phyloP scores from a whole-genome alignment of 306 rosid species.

The Begonia masoniana region DNA sequence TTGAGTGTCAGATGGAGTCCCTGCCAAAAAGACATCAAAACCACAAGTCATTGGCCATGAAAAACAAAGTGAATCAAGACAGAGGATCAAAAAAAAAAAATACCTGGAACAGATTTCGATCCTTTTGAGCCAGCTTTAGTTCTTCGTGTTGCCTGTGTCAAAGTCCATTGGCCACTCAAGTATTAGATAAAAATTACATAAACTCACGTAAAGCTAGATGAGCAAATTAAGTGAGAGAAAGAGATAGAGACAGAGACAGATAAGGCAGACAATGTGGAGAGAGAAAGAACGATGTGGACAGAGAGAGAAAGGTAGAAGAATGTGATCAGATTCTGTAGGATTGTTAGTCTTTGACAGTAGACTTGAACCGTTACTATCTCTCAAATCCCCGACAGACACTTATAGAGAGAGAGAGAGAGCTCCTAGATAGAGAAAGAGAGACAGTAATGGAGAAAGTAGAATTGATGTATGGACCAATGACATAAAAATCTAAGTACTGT shows the following conservation, averaged over 20 bases:
- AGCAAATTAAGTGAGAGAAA: constrained; percentile 35
- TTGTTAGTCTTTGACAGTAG: constrained; percentile 56
- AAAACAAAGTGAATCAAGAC: neutral
- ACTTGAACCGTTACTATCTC: constrained; percentile 40
- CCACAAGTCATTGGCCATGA: too few species aligned
- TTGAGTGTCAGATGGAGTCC: constrained; percentile 45
- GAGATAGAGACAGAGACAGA: constrained; percentile 47
- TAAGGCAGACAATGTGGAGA: constrained; percentile 30
- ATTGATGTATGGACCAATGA: constrained; percentile 50
- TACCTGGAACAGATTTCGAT: constrained; percentile 73
- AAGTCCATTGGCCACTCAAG: constrained; percentile 28
- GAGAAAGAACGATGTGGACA: constrained; percentile 15
- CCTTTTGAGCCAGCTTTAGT: constrained; percentile 62
- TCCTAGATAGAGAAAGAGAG: constrained; percentile 25
- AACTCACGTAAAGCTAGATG: constrained; percentile 16
- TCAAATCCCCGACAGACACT: constrained; percentile 45
- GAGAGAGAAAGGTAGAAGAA: constrained; percentile 41
- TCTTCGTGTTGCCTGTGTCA: constrained; percentile 68
- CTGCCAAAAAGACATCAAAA: constrained; percentile 25
- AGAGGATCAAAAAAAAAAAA: constrained; percentile 14
- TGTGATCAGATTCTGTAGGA: constrained; percentile 61
- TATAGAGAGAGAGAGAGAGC: neutral
- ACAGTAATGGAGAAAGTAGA: constrained; percentile 18
- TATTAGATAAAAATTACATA: constrained; percentile 15
- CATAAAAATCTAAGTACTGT: constrained; percentile 27